A percentile compares a stretch with the other conserved stretches of the same genome.
Conservation (phyloP, 495 filamentous ascomycete species). For the Arthonia radiata region DNA sequence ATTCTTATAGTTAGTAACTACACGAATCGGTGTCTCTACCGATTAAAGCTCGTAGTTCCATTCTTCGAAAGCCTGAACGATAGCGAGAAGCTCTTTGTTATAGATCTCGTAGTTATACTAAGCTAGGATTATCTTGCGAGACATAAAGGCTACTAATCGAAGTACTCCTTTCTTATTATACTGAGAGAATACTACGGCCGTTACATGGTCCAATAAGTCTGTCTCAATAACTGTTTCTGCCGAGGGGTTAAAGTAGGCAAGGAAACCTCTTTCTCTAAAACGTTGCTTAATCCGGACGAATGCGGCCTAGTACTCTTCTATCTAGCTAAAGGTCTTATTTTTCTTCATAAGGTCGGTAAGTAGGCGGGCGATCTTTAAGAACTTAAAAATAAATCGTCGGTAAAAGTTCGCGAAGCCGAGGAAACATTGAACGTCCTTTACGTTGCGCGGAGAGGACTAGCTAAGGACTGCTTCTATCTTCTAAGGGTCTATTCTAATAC, state of each 20-base stretch:
- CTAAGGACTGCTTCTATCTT: conserved; percentile 10
- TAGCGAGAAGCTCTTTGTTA: conserved; percentile 16
- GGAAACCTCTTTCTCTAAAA: conserved; percentile 15
- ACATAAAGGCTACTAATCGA: conserved; percentile 11
- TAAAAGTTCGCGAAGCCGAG: conserved; percentile 17
- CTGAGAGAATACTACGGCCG: conserved; percentile 8
- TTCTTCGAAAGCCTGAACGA: conserved; percentile 12
- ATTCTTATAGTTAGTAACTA: conserved; percentile 13
- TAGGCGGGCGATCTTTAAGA: conserved; percentile 4
- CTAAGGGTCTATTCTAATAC: conserved; percentile 7
- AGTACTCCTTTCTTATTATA: conserved; percentile 6
- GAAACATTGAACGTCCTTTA: conserved; percentile 10
- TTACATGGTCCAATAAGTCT: conserved; percentile 7
- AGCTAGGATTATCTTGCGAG: conserved; percentile 7
- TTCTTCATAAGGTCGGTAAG: conserved; percentile 6
- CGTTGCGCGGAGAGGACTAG: conserved; percentile 6
- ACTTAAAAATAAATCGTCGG: conserved; percentile 10
- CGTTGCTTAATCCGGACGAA: conserved; percentile 21
- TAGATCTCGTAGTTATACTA: conserved; percentile 13
- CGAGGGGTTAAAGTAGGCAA: conserved; percentile 8
- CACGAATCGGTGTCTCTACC: conserved; percentile 6
- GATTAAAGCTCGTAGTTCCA: conserved; percentile 10
- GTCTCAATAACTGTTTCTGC: conserved; percentile 7
- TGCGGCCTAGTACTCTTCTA: conserved; percentile 22
- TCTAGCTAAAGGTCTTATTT: conserved; percentile 3